Evolutionary conservation across 2,329 filamentous ascomycete species (phyloP).

Genomic region (Aspergillus unguis): DNA sequence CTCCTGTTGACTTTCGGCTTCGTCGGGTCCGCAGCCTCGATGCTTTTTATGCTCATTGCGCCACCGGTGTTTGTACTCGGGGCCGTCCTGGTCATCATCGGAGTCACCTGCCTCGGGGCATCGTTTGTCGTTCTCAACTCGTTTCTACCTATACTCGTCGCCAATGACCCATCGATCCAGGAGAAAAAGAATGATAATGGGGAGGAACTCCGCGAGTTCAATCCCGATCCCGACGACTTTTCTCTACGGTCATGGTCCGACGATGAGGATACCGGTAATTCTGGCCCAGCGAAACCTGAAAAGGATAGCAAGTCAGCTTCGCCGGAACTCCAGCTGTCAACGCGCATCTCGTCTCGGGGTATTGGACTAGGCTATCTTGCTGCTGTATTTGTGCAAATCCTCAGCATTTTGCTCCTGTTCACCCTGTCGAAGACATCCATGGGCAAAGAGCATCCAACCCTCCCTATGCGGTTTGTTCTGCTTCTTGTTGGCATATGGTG

Average conservation of each 20-base stretch:
- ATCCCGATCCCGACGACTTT: constrained; percentile 16
- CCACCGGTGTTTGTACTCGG: constrained; percentile 74
- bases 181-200: constrained; percentile 16
- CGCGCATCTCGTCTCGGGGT: constrained; percentile 80
- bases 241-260: constrained; percentile 18
- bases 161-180: constrained; percentile 64
- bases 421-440: constrained; percentile 37
- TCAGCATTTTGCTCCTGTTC: constrained; percentile 72
- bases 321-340: constrained; percentile 74
- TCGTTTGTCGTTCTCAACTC: constrained; percentile 91
- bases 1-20: constrained; percentile 77
- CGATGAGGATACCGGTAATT: constrained; percentile 22
- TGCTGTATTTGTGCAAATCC: constrained; percentile 74
- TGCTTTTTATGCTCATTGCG: constrained; percentile 77
- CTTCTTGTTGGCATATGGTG: constrained; percentile 85
- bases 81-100: constrained; percentile 75
- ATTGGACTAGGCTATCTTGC: constrained; percentile 87
- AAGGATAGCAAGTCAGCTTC: constrained; percentile 28
- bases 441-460: constrained; percentile 64
- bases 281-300: neutral
- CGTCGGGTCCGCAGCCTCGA: constrained; percentile 72
- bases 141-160: constrained; percentile 80
- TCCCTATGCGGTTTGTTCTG: constrained; percentile 76
- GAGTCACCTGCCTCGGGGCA: constrained; percentile 84
- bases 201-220: constrained; percentile 25